Evolutionary conservation across 495 filamentous ascomycete genomes (phyloP).

Genomic region (Lichina pygmaea): DNA sequence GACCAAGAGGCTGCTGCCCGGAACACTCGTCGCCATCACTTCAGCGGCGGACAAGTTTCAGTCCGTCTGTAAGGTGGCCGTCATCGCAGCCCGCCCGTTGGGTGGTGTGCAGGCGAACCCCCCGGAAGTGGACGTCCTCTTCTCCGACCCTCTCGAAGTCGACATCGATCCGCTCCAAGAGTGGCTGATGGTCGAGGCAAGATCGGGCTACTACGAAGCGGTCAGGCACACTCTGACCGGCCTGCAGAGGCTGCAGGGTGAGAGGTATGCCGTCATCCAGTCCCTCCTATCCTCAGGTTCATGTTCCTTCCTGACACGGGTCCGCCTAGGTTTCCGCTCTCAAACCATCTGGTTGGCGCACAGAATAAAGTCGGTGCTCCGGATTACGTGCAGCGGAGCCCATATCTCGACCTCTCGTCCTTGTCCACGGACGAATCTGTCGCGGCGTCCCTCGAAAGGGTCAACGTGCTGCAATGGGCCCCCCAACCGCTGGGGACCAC

Average conservation of each 20-base stretch:
- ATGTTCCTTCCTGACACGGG: slow-evolving; percentile 1
- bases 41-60: slow-evolving; percentile 35
- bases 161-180: slow-evolving; percentile 42
- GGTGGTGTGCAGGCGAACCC: slow-evolving; percentile 32
- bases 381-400: slow-evolving; percentile 19
- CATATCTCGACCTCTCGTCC: slow-evolving; percentile 18
- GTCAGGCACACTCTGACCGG: slow-evolving; percentile 41
- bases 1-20: slow-evolving; percentile 42
- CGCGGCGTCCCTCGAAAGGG: slow-evolving; percentile 9
- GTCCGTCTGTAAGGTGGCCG: slow-evolving; percentile 38
- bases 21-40: slow-evolving; percentile 43
- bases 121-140: slow-evolving; percentile 52
- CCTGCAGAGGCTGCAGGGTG: slow-evolving; percentile 39
- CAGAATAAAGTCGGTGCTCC: slow-evolving; percentile 20
- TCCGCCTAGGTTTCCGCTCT: slow-evolving; percentile 27
- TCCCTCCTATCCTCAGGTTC: background rate
- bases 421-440: background rate
- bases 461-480: slow-evolving; percentile 23
- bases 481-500: slow-evolving; percentile 18
- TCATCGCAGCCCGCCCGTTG: slow-evolving; percentile 43
- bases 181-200: slow-evolving; percentile 55
- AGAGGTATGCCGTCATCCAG: slow-evolving; percentile 20
- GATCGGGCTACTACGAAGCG: slow-evolving; percentile 47
- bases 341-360: slow-evolving; percentile 28
- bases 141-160: slow-evolving; percentile 28